Evolutionary conservation across 805 yeast genomes (phyloP), one percentile per base, ranked within the genome.

Genomic region (Starmerella floris): DNA sequence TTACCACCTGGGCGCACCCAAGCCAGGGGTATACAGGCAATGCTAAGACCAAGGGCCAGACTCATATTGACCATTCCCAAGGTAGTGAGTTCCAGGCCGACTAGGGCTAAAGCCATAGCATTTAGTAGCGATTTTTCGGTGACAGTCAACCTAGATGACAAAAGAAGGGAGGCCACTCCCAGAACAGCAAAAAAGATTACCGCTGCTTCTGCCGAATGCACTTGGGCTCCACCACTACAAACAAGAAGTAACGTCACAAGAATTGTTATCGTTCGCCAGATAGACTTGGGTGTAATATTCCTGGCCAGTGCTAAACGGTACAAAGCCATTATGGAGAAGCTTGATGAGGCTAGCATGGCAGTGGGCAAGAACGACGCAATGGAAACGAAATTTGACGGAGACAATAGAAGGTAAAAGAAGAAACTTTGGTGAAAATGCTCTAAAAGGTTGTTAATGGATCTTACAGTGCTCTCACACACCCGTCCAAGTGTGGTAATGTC

Each of bases 341-440:
- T 62, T 3, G 73, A 69, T 1, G 91, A 80, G 4, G 81, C 61
- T 5, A 82, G 63, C 37, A 79, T 77, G 0, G 93, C 94, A 2
- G 88, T 68, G 1, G 97, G 97, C 40, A 91, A 64, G 58, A 88
- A 91, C 17, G 93, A 83, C 3, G 95, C 96, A 49, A 91, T 87
- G 4, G 95, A 83, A 16, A 91, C 94, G 64, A 91, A 91, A 44
- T 71, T 61, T 43, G 70, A 65, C 21, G 96, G 93, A 0, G 83
- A 73, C 39, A 91, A 61, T 62, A 91, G 59, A 51, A 88, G 68
- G 63, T 88, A 91, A 57, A 87, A 91, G 67, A 91, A 91, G 56
- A 85, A 91, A 1, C 95, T 83, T 62, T 91, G 99, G 62, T 91
- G 99, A 62, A 88, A 88, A 59, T 88, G 93, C 60, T 91, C 99